phyloP scores from a whole-genome alignment of 805 yeast species.

The Metschnikowia matae region DNA sequence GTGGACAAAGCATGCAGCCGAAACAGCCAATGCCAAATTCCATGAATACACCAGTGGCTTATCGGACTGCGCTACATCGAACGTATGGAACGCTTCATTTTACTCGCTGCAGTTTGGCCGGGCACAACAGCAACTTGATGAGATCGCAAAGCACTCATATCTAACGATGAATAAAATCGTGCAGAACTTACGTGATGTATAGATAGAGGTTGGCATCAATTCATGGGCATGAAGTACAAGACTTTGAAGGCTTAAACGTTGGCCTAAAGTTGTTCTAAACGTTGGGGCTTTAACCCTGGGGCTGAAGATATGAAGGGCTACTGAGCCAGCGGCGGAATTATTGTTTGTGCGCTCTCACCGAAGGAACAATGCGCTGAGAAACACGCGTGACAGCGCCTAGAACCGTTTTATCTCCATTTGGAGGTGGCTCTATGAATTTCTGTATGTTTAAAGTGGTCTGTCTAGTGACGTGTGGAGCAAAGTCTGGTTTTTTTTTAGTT shows the following conservation, averaged over 20 bases:
- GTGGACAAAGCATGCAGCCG: neutral
- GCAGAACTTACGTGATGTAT: neutral
- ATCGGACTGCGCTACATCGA: neutral
- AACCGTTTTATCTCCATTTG: neutral
- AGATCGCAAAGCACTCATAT: neutral
- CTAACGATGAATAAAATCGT: neutral
- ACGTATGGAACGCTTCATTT: neutral
- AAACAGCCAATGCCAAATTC: neutral
- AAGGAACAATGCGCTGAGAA: neutral
- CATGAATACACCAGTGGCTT: neutral
- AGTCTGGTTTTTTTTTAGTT: neutral
- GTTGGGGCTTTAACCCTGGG: no score
- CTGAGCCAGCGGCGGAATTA: neutral
- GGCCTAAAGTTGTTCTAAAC: neutral
- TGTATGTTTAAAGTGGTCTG: neutral
- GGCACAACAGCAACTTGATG: conserved; percentile 1
- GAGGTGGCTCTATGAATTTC: neutral
- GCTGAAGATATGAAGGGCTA: neutral
- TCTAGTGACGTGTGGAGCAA: neutral
- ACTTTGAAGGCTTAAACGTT: neutral
- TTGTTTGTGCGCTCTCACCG: neutral
- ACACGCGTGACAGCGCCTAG: neutral
- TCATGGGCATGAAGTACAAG: neutral
- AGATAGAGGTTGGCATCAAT: neutral
- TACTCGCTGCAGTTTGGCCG: neutral